These are phyloP conservation scores for Leccinum broughii DNA, from an alignment of 768 basidiomycete species.

Conservation along the genomic window DNA sequence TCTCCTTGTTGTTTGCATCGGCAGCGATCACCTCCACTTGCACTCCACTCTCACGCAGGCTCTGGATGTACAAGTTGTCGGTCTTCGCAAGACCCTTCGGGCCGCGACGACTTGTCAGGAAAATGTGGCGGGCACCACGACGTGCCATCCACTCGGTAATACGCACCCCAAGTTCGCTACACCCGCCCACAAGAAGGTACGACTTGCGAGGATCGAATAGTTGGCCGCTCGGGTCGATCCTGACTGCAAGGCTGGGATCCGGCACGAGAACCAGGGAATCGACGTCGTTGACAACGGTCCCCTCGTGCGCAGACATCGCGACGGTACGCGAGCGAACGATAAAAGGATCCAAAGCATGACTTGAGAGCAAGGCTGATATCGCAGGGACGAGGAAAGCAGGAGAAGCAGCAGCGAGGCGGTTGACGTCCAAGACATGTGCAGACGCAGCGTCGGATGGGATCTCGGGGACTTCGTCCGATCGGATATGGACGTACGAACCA, in stretches of 20 bases:
- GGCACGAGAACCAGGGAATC: slow-evolving; percentile 24
- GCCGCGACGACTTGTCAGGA: slow-evolving; percentile 31
- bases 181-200: slow-evolving; percentile 23
- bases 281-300: not conserved
- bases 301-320: slow-evolving; percentile 14
- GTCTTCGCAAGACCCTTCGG: slow-evolving; percentile 18
- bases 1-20: slow-evolving; percentile 23
- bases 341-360: slow-evolving; percentile 20
- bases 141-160: slow-evolving; percentile 36
- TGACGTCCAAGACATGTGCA: slow-evolving; percentile 23
- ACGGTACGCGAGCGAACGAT: slow-evolving; percentile 8
- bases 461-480: slow-evolving; percentile 13
- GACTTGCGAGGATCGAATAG: slow-evolving; percentile 33
- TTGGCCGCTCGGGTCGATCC: slow-evolving; percentile 28
- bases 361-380: slow-evolving; percentile 21
- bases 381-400: slow-evolving; percentile 20
- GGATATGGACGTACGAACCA: slow-evolving; percentile 28
- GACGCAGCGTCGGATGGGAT: slow-evolving; percentile 22
- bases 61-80: slow-evolving; percentile 31
- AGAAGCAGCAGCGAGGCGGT: slow-evolving; percentile 21
- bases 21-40: slow-evolving; percentile 31
- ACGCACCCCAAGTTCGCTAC: slow-evolving; percentile 26
- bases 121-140: slow-evolving; percentile 34
- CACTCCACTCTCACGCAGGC: slow-evolving; percentile 24
- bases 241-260: slow-evolving; percentile 1